Conservation (phyloP, 306 rosid genomes). For the Senna tora region DNA sequence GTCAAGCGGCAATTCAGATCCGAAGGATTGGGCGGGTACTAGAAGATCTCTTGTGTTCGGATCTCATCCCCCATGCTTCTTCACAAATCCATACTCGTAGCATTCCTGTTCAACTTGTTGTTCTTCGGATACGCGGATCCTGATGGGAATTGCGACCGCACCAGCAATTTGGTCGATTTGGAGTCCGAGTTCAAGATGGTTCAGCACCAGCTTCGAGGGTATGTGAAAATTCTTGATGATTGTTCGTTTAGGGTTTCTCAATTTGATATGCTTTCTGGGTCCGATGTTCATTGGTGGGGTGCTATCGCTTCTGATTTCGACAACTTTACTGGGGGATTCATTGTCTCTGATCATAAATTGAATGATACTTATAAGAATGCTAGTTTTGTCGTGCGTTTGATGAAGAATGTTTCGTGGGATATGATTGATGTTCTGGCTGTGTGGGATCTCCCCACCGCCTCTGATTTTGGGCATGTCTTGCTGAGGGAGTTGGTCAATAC, state of each 20-base stretch:
- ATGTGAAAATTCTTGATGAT: constrained; percentile 60
- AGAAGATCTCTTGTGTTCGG: constrained; percentile 37
- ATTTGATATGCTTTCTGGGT: constrained; percentile 84
- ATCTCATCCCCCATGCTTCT: constrained; percentile 75
- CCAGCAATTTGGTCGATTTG: constrained; percentile 47
- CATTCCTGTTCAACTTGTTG: constrained; percentile 32
- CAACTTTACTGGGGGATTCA: constrained; percentile 65
- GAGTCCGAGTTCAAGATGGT: constrained; percentile 70
- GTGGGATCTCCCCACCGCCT: constrained; percentile 79
- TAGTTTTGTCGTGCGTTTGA: constrained; percentile 58
- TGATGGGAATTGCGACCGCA: constrained; percentile 51
- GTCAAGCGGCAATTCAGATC: constrained; percentile 35
- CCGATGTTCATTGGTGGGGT: constrained; percentile 82
- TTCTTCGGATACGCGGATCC: constrained; percentile 60
- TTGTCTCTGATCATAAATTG: constrained; percentile 58
- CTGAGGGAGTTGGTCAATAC: constrained; percentile 28
- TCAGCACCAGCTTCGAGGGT: constrained; percentile 86
- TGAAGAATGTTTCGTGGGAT: constrained; percentile 64
- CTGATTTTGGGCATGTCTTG: constrained; percentile 71
- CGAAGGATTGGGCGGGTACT: background rate
- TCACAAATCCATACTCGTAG: constrained; percentile 48
- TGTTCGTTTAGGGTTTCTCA: constrained; percentile 82
- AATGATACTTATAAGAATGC: constrained; percentile 61
- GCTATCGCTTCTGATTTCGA: constrained; percentile 51
- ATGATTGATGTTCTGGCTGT: constrained; percentile 75